Conservation (phyloP, 768 basidiomycete genomes). For the Lactarius vividus region DNA sequence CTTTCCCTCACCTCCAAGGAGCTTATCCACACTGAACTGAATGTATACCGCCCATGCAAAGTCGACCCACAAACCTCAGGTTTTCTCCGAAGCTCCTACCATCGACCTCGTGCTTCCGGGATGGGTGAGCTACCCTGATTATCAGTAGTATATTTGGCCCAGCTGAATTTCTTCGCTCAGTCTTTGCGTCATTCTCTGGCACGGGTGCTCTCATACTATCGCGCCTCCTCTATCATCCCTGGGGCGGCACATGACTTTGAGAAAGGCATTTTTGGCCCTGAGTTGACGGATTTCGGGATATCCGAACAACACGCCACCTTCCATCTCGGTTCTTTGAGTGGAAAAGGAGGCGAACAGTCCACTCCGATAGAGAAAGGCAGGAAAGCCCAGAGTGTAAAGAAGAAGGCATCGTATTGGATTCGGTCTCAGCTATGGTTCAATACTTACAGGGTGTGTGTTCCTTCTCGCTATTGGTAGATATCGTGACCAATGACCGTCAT, state of each 20-base stretch:
- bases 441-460: conserved; percentile 36
- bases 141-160: not conserved
- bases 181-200: conserved; percentile 16
- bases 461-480: not conserved
- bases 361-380: conserved; percentile 5
- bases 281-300: conserved; percentile 5
- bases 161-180: conserved; percentile 3
- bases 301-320: not conserved
- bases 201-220: conserved; percentile 18
- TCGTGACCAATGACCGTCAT: not conserved
- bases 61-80: conserved; percentile 11
- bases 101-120: conserved; percentile 16
- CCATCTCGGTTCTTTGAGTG: not conserved
- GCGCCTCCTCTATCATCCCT: not conserved
- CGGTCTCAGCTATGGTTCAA: conserved; percentile 40
- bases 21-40: not conserved
- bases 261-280: conserved; percentile 4
- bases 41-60: conserved; percentile 12
- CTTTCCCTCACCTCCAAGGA: conserved; percentile 1
- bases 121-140: conserved; percentile 15
- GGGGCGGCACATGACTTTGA: conserved; percentile 12
- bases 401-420: conserved; percentile 32
- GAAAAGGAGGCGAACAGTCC: not conserved
- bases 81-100: conserved; percentile 20
- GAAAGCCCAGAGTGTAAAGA: conserved; percentile 24